phyloP scores from a whole-genome alignment of 768 basidiomycete genomes.

The Lactarius pseudohatsudake region DNA sequence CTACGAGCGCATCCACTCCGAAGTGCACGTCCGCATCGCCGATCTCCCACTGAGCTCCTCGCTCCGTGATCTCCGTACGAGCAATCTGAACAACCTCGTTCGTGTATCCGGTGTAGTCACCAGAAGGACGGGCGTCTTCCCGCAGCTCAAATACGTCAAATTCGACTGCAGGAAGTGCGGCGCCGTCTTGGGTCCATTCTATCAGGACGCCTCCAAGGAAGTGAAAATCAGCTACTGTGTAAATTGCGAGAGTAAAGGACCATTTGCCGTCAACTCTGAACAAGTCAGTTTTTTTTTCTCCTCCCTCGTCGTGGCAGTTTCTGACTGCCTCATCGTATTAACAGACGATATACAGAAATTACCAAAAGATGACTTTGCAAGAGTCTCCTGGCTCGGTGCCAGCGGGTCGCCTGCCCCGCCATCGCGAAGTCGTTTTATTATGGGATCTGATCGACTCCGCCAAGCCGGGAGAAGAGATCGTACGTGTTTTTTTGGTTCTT shows the following conservation, averaged over 20 bases:
- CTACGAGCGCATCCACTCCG: conserved; percentile 96
- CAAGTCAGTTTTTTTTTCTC: conserved; percentile 51
- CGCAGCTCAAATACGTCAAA: conserved; percentile 99
- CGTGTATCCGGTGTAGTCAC: conserved; percentile 96
- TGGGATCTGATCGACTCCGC: conserved; percentile 99
- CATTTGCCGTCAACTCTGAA: conserved; percentile 95
- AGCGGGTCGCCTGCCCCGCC: conserved; percentile 93
- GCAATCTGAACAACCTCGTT: conserved; percentile 92
- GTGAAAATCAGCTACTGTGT: conserved; percentile 93
- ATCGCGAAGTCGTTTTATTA: conserved; percentile 92
- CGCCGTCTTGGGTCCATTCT: conserved; percentile 93
- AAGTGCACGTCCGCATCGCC: conserved; percentile 95
- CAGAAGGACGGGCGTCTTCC: conserved; percentile 92
- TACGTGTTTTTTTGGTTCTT: conserved; percentile 40
- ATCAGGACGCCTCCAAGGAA: conserved; percentile 94
- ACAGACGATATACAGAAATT: conserved; percentile 96
- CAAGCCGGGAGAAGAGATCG: conserved; percentile 98
- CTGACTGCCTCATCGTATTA: conserved; percentile 1
- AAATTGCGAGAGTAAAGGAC: conserved; percentile 92
- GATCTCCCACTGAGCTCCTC: conserved; percentile 89
- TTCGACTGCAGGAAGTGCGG: conserved; percentile 97
- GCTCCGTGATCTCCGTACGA: conserved; percentile 89
- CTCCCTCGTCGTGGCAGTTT: background rate
- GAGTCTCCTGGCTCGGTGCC: conserved; percentile 98
- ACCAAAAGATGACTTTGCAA: conserved; percentile 98